Evolutionary conservation across 2,329 filamentous ascomycete species (phyloP).

Genomic region (Calcarisporium arbuscula): DNA sequence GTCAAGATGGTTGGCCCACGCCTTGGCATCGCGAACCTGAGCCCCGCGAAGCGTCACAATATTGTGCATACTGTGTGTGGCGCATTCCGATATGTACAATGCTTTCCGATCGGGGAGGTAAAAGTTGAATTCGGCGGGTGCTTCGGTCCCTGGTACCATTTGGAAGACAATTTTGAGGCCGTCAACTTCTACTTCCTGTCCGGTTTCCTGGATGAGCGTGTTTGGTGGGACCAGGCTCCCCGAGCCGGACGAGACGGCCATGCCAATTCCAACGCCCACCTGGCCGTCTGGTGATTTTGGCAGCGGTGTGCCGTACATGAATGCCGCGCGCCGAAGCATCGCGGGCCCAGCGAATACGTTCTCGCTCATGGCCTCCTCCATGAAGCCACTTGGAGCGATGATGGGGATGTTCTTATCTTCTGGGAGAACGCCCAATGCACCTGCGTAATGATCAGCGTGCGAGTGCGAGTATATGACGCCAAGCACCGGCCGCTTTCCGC

Average conservation of each 20-base stretch:
- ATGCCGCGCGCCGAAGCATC: slow-evolving; percentile 30
- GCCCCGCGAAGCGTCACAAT: slow-evolving; percentile 35
- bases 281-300: slow-evolving; percentile 22
- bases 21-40: slow-evolving; percentile 31
- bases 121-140: slow-evolving; percentile 35
- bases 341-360: slow-evolving; percentile 31
- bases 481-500: slow-evolving; percentile 16
- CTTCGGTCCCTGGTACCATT: slow-evolving; percentile 33
- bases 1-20: slow-evolving; percentile 31
- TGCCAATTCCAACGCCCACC: slow-evolving; percentile 30
- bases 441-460: slow-evolving; percentile 31
- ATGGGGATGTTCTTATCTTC: slow-evolving; percentile 15
- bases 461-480: slow-evolving; percentile 35
- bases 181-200: slow-evolving; percentile 23
- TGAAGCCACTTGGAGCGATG: slow-evolving; percentile 31
- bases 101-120: slow-evolving; percentile 30
- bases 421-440: slow-evolving; percentile 18
- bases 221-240: slow-evolving; percentile 28
- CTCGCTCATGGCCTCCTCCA: slow-evolving; percentile 30
- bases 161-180: slow-evolving; percentile 33
- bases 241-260: slow-evolving; percentile 23
- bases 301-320: slow-evolving; percentile 32
- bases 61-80: slow-evolving; percentile 34
- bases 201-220: slow-evolving; percentile 22
- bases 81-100: slow-evolving; percentile 30